phyloP scores from a whole-genome alignment of 345 rosid genomes.

The Eutrema yunnanense region DNA sequence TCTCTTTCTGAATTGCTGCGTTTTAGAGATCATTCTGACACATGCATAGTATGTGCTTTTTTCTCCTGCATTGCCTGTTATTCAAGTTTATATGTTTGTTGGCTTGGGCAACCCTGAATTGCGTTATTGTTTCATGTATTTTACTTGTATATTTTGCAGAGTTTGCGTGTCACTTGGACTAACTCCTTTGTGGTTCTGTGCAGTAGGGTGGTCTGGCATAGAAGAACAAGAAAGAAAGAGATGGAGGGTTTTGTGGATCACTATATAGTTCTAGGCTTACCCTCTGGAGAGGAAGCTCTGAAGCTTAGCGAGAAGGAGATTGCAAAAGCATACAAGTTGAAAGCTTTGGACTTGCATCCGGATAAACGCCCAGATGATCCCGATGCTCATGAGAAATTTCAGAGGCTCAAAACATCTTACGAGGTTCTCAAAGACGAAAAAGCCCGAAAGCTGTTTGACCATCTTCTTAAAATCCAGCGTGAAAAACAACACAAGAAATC shows the following conservation, averaged over 20 bases:
- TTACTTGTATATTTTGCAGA: background rate
- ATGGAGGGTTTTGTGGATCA: slow-evolving; percentile 71
- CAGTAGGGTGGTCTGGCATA: background rate
- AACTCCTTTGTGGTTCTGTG: background rate
- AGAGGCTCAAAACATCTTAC: slow-evolving; percentile 64
- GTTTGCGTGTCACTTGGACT: background rate
- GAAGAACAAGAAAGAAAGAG: background rate
- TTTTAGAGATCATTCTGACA: too few relatives aligned
- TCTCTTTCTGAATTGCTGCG: too few relatives aligned
- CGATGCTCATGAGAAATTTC: slow-evolving; percentile 66
- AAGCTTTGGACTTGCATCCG: slow-evolving; percentile 78
- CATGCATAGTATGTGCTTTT: background rate
- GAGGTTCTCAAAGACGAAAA: slow-evolving; percentile 76
- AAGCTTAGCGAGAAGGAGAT: slow-evolving; percentile 68
- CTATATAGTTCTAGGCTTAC: slow-evolving; percentile 65
- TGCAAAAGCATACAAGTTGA: slow-evolving; percentile 62
- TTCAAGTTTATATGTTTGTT: background rate
- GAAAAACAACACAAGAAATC: slow-evolving; percentile 49
- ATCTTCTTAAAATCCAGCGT: slow-evolving; percentile 65
- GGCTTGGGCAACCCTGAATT: background rate
- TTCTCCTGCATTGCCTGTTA: background rate
- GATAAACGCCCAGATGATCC: slow-evolving; percentile 89
- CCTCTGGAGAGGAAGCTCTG: slow-evolving; percentile 83
- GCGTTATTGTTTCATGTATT: background rate
- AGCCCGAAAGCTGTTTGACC: slow-evolving; percentile 80